phyloP scores from a whole-genome alignment of 2,329 filamentous ascomycete species.

The Dichotomopilus funicola region DNA sequence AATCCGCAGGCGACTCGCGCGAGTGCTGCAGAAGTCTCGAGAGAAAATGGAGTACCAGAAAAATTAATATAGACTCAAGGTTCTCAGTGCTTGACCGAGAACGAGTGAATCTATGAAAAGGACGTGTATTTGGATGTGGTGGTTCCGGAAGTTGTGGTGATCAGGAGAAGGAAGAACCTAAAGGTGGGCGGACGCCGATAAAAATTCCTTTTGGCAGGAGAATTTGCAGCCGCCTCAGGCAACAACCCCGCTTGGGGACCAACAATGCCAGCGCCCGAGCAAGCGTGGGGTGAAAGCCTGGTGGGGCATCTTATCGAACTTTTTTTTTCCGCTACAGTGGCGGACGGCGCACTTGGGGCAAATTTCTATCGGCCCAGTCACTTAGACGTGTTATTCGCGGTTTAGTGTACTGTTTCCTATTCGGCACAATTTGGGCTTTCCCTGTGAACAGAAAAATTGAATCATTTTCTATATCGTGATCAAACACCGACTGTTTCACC shows the following conservation, averaged over 20 bases:
- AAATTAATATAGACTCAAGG: conserved; percentile 45
- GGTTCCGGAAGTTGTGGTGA: conserved; percentile 16
- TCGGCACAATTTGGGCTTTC: too few species aligned
- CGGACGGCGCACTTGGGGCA: neutral
- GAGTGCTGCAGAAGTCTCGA: conserved; percentile 26
- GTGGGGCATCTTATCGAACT: conserved; percentile 8
- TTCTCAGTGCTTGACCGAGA: conserved; percentile 41
- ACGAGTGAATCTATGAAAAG: conserved; percentile 28
- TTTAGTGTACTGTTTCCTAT: too few species aligned
- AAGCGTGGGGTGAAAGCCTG: neutral
- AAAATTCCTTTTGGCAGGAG: conserved; percentile 22
- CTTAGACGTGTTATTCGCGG: neutral
- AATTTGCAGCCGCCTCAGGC: conserved; percentile 24
- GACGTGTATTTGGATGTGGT: conserved; percentile 32
- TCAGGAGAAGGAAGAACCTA: conserved; percentile 16
- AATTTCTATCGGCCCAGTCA: neutral
- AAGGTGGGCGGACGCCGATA: conserved; percentile 11
- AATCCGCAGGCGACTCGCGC: conserved; percentile 31
- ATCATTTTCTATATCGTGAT: too few species aligned
- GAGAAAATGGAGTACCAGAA: conserved; percentile 25
- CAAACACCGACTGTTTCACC: too few species aligned
- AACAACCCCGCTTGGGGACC: conserved; percentile 11
- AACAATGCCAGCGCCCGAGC: neutral
- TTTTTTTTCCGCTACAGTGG: neutral
- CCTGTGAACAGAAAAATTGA: too few species aligned